phyloP scores from a whole-genome alignment of 768 basidiomycete species.

The Tulasnella calospora region DNA sequence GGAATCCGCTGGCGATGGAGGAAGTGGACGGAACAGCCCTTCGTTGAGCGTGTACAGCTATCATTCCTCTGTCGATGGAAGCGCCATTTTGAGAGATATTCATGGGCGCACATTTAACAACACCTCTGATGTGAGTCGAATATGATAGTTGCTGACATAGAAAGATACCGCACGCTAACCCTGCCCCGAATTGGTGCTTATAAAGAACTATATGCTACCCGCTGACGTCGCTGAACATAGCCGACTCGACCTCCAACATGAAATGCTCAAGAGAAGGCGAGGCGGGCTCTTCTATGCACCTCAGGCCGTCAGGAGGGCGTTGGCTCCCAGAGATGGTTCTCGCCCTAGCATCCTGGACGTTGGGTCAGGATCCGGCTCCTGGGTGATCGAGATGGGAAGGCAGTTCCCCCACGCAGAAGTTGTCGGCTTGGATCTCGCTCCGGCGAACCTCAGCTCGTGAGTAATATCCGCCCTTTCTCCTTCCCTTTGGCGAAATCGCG shows the following conservation, averaged over 20 bases:
- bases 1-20: background rate
- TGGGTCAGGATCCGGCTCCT: slow-evolving; percentile 1
- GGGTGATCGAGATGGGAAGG: slow-evolving; percentile 7
- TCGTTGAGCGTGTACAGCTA: background rate
- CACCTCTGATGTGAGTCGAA: background rate
- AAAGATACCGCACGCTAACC: too few species aligned
- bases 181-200: too few species aligned
- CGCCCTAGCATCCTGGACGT: background rate
- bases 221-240: slow-evolving; percentile 33
- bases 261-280: slow-evolving; percentile 33
- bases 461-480: background rate
- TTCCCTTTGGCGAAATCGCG: background rate
- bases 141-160: too few species aligned
- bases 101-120: background rate
- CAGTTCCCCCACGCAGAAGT: slow-evolving; percentile 18
- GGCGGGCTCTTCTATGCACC: slow-evolving; percentile 35
- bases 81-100: background rate
- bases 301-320: background rate
- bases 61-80: background rate
- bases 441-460: background rate
- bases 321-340: background rate
- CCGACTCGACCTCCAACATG: slow-evolving; percentile 37
- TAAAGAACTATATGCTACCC: too few species aligned
- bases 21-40: background rate
- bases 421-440: background rate